Base-by-base conservation (phyloP, 2,329 filamentous ascomycete species). In the Aureobasidium uvarum region DNA sequence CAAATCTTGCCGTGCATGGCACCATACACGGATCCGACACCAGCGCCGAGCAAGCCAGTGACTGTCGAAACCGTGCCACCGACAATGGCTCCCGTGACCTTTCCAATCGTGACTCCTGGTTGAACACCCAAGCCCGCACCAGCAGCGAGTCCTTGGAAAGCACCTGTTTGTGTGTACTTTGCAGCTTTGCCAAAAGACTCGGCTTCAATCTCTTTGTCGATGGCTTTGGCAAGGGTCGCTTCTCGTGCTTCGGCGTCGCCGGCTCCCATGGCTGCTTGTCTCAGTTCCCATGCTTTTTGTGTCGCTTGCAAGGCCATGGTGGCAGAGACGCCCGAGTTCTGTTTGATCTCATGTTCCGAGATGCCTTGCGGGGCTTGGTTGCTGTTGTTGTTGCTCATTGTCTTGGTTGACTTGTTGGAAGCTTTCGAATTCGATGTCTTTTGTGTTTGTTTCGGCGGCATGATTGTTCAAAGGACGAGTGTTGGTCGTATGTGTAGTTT, bases 161-260 rank as follows among this genome's bases (percentile, higher is more conserved):
- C 71, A 25, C 76, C 76, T 0, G 75, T 75, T 33, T 72, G 74
- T 2, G 74, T 74, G 33, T 78, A 78, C 43, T 78, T 77, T 18
- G 76, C 76, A 25, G 76, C 75, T 64, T 78, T 78, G 38, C 76
- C 76, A 59, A 78, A 77, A 0, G 75, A 77, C 58, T 77, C 76
- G 2, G 76, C 76, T 68, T 78, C 76, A 48, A 78, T 77, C 52
- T 77, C 74, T 63, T 76, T 77, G 67, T 77, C 75, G 67, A 78
- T 72, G 23, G 76, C 76, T 68, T 77, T 75, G 2, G 74, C 75
- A 10, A 77, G 72, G 18, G 76, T 75, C 63, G 76, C 72, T 69
- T 78, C 74, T 62, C 76, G 72, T 54, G 74, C 76, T 54, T 77
- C 67, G 11, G 76, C 72, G 63, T 78, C 75, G 28, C 73, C 75